phyloP scores from a whole-genome alignment of 1,284 basidiomycete genomes.

The Trichosporon sp. region DNA sequence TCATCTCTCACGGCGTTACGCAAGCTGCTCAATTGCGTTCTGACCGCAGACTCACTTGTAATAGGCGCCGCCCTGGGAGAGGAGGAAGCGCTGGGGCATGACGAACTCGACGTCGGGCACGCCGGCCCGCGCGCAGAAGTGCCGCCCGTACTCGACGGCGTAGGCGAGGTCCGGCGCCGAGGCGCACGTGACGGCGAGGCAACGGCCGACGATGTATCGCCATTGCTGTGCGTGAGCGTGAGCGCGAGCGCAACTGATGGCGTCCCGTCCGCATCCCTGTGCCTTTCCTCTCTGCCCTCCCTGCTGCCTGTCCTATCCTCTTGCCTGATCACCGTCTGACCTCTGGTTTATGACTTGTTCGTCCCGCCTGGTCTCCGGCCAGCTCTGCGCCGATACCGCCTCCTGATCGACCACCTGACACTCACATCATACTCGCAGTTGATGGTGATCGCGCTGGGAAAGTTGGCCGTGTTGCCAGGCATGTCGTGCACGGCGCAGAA shows the following conservation, averaged over 20 bases:
- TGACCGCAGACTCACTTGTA: slow-evolving; percentile 31
- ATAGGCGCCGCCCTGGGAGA: slow-evolving; percentile 24
- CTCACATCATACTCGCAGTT: slow-evolving; percentile 34
- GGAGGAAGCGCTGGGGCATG: slow-evolving; percentile 25
- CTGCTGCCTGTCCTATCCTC: no score
- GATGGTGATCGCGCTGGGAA: slow-evolving; percentile 17
- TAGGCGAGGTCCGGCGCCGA: slow-evolving; percentile 43
- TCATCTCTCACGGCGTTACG: no score
- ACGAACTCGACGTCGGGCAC: slow-evolving; percentile 23
- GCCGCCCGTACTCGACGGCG: slow-evolving; percentile 34
- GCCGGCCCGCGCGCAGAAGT: slow-evolving; percentile 33
- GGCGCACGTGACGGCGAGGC: slow-evolving; percentile 28
- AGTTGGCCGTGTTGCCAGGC: slow-evolving; percentile 16
- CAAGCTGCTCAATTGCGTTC: background rate
- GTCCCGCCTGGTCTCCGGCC: no score
- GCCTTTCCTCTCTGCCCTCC: no score
- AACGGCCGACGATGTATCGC: slow-evolving; percentile 22
- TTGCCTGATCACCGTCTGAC: no score
- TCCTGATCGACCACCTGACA: no score
- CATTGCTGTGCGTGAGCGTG: slow-evolving; percentile 15
- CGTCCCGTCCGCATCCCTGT: no score
- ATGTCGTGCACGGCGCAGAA: slow-evolving; percentile 16
- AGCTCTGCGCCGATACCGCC: no score
- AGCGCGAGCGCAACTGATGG: no score
- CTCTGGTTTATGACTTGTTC: no score